Evolutionary conservation across 2,329 filamentous ascomycete species (phyloP).

Genomic region (Trichoderma cornu-damae): DNA sequence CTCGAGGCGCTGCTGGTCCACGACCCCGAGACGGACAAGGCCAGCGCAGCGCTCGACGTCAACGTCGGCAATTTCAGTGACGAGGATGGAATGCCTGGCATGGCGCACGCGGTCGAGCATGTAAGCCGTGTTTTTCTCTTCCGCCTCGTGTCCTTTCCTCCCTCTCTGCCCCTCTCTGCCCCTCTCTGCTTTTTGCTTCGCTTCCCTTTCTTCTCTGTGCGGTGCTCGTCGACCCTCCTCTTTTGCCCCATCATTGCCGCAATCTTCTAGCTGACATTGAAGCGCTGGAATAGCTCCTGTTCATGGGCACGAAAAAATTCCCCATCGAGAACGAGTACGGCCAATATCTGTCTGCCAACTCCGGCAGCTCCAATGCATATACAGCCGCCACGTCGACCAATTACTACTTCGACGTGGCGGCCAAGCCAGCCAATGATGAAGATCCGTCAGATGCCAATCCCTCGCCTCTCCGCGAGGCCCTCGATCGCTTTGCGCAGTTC

Average conservation of each 20-base stretch:
- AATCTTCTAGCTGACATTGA: background rate
- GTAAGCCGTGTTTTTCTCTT: slow-evolving; percentile 35
- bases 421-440: slow-evolving; percentile 61
- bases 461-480: slow-evolving; percentile 66
- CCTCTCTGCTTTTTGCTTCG: background rate
- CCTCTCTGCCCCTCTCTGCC: background rate
- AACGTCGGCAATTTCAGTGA: slow-evolving; percentile 96
- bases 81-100: slow-evolving; percentile 81
- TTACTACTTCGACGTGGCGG: slow-evolving; percentile 94
- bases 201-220: no score
- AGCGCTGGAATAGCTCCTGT: slow-evolving; percentile 63
- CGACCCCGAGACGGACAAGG: slow-evolving; percentile 93
- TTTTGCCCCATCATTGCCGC: background rate
- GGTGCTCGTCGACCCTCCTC: background rate
- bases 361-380: slow-evolving; percentile 90
- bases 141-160: background rate
- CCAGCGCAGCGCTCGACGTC: slow-evolving; percentile 89
- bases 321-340: slow-evolving; percentile 94
- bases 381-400: slow-evolving; percentile 92
- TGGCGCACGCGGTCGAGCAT: slow-evolving; percentile 95
- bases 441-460: slow-evolving; percentile 52
- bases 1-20: slow-evolving; percentile 90
- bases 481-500: slow-evolving; percentile 91
- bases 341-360: slow-evolving; percentile 84
- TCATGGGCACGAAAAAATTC: slow-evolving; percentile 99